A percentile compares a stretch with the other conserved stretches of the same genome.
These are phyloP conservation scores for Plenodomus lindquistii DNA, from an alignment of 2,329 filamentous ascomycete genomes.

Conservation along the genomic window DNA sequence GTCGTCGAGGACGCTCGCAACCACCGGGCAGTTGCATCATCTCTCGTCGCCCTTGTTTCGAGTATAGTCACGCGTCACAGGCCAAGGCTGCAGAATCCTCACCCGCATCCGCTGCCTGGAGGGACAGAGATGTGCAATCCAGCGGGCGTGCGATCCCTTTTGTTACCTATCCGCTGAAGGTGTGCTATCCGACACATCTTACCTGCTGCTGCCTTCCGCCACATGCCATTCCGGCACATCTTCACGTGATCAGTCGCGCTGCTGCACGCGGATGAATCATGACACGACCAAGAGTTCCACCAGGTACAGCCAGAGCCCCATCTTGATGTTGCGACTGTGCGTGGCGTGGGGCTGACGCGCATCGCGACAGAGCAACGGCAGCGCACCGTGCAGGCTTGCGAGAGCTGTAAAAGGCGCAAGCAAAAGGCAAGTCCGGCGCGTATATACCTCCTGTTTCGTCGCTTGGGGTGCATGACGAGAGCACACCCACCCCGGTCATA, in stretches of 20 bases:
- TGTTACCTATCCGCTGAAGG: not conserved
- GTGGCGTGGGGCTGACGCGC: conserved; percentile 49
- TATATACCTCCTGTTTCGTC: conserved; percentile 1
- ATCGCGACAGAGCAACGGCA: conserved; percentile 63
- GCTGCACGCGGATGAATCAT: conserved; percentile 17
- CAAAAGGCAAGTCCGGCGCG: conserved; percentile 60
- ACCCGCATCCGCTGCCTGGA: not conserved
- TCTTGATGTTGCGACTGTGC: conserved; percentile 4
- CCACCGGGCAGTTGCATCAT: not conserved
- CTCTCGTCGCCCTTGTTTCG: not conserved
- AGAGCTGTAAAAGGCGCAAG: conserved; percentile 67
- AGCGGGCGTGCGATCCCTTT: not conserved
- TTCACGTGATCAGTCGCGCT: conserved; percentile 29
- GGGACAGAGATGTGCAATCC: not conserved
- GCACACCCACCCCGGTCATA: no score
- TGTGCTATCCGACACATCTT: not conserved
- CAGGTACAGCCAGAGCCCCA: conserved; percentile 25
- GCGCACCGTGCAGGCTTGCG: conserved; percentile 66
- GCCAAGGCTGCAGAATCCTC: not conserved
- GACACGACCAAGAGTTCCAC: conserved; percentile 43
- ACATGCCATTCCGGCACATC: no score
- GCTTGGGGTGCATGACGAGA: conserved; percentile 2
- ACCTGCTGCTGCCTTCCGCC: not conserved
- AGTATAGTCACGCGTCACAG: not conserved
- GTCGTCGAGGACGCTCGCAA: not conserved